Base-by-base conservation (phyloP, 2,329 filamentous ascomycete species). In the Chrysoporthe puriensis region DNA sequence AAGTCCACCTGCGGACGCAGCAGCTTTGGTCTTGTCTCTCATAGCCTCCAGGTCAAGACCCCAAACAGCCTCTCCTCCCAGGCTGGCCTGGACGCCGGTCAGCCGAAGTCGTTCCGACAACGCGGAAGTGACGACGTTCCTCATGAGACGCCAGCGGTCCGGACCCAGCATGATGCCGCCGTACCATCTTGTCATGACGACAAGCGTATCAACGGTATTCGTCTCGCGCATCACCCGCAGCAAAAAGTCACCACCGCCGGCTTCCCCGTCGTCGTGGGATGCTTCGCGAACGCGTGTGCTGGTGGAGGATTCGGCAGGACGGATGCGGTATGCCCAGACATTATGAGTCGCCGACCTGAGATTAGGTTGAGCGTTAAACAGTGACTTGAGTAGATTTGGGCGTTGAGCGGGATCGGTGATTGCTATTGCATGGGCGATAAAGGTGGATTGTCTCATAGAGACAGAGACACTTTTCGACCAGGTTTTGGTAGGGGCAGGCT, bases 101-200 rank as follows among this genome's bases (percentile, higher is more conserved):
- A 80, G 73, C 4, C 83, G 78, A 57, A 84, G 74, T 6, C 83
- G 78, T 71, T 85, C 84, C 1, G 85, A 82, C 21, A 90, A 76
- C 1, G 85, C 85, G 58, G 86, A 83, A 44, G 83, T 82, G 60
- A 86, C 81, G 54, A 84, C 85, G 68, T 84, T 83, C 3, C 84
- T 81, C 85, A 90, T 90, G 68, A 90, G 81, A 14, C 86, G 81
- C 86, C 86, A 90, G 21, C 88, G 82, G 72, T 90, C 87, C 0
- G 85, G 83, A 0, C 88, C 87, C 2, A 90, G 80, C 81, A 90
- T 83, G 11, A 86, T 78, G 8, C 88, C 88, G 26, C 88, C 87
- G 69, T 85, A 90, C 87, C 87, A 90, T 46, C 88, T 80, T 18
- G 85, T 86, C 72, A 90, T 81, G 7, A 90, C 85, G 16, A 89